Evolutionary conservation across 495 filamentous ascomycete species (phyloP).

Genomic region (Hyaloscypha bicolor): DNA sequence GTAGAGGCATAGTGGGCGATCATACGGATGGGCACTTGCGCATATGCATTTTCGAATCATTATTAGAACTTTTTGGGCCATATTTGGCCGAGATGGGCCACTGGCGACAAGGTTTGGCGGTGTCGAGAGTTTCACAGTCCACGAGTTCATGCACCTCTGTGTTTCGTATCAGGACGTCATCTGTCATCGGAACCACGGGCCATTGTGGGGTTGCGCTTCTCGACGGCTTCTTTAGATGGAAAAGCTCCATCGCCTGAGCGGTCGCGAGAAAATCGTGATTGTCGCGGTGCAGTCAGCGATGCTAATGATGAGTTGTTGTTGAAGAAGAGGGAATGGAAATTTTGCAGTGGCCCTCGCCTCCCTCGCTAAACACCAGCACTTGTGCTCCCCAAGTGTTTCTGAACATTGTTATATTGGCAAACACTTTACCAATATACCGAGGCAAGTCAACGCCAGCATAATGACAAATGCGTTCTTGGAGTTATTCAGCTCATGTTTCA

Average conservation of each 20-base stretch:
- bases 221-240: background rate
- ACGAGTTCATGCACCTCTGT: conserved; percentile 13
- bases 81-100: conserved; percentile 2
- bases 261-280: background rate
- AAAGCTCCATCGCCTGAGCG: background rate
- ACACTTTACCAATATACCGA: background rate
- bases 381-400: background rate
- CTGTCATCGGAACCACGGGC: conserved; percentile 2
- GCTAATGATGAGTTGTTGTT: background rate
- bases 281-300: background rate
- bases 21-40: conserved; percentile 18
- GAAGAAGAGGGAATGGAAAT: background rate
- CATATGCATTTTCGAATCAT: conserved; percentile 10
- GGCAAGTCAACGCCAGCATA: background rate
- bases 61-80: background rate
- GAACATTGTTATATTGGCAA: background rate
- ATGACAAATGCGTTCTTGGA: conserved; percentile 1
- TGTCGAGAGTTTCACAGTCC: conserved; percentile 8
- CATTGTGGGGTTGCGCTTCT: background rate
- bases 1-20: conserved; percentile 22
- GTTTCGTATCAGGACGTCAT: background rate
- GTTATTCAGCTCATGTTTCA: background rate
- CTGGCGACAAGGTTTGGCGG: background rate
- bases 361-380: background rate
- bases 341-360: background rate